Evolutionary conservation across 805 yeast species (phyloP).

Genomic region (Zygosaccharomyces gambellarensis): DNA sequence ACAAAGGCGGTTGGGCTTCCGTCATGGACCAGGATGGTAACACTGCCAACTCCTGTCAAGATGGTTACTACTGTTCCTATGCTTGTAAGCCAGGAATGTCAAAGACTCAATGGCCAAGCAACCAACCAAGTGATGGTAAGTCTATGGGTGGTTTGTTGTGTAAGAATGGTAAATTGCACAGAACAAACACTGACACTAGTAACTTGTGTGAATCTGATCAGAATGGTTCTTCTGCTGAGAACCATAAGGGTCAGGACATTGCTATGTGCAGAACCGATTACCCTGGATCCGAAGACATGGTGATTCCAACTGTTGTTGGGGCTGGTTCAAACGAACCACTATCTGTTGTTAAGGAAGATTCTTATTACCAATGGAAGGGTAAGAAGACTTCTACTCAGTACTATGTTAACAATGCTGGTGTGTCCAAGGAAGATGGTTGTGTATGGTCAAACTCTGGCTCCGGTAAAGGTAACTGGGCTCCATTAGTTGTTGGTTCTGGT

Average conservation of each 20-base stretch:
- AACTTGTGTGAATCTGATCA: constrained; percentile 65
- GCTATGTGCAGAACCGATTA: constrained; percentile 97
- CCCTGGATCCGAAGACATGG: constrained; percentile 99
- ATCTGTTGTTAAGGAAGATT: constrained; percentile 72
- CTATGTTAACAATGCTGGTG: constrained; percentile 97
- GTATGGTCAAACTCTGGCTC: constrained; percentile 82
- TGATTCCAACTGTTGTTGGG: constrained; percentile 76
- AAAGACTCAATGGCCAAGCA: constrained; percentile 72
- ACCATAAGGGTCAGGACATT: constrained; percentile 47
- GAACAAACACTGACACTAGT: constrained; percentile 46
- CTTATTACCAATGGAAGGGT: constrained; percentile 81
- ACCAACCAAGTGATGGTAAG: constrained; percentile 63
- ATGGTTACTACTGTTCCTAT: constrained; percentile 70
- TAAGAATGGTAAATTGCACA: constrained; percentile 58
- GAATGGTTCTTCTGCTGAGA: constrained; percentile 49
- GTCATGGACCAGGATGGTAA: constrained; percentile 64
- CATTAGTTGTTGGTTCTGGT: constrained; percentile 92
- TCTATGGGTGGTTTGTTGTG: constrained; percentile 70
- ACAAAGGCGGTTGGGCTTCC: constrained; percentile 44
- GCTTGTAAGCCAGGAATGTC: constrained; percentile 79
- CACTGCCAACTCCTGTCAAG: constrained; percentile 54
- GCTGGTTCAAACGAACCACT: constrained; percentile 64
- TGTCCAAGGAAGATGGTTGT: constrained; percentile 84
- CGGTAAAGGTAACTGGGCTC: constrained; percentile 97
- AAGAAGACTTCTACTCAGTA: constrained; percentile 87